Evolutionary conservation across 305 asterid species (phyloP), one percentile per base, ranked within the genome.

Genomic region (Solanum aculeatissimum): DNA sequence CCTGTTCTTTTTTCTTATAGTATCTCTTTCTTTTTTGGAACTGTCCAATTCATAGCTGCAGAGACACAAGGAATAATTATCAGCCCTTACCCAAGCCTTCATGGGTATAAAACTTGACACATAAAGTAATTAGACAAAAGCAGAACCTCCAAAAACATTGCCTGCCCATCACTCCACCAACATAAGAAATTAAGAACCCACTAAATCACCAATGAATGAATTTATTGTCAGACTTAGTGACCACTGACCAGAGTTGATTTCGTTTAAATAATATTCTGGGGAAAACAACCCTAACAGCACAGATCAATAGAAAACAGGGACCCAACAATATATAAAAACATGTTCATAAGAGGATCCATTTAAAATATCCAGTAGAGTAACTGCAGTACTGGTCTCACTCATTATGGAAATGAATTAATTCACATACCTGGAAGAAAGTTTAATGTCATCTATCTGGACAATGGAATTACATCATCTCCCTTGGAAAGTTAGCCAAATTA

Each of bases 1-100:
- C 99, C 98, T 93, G 89, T 92, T 96, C 84, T 82, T 91, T 84
- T 91, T 91, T 89, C 83, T 90, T 71, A 91, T 84, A n/a, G 85
- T 10, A 25, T 89, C 89, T 89, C 99, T 91, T 85, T 93, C 97
- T 81, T 84, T 88, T 88, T 85, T 89, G 69, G 97, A 89, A 86
- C 97, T 94, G 85, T 91, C 94, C 84, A 95, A 77, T 81, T 92
- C 97, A 91, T 93, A 95, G 90, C 98, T 95, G 92, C 80, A 87
- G 85, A 83, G 82, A 82, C 19, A 81, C 72, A 87, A 83, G 74
- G 55, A 55, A 53, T 53, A 77, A 29, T 29, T 51, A 78, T 53
- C 82, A 78, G 66, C 14, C 15, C 47, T 53, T 18, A 10, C 49
- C 65, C 47, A 29, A 78, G 47, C 45, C 66, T 78, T 53, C 65